These are phyloP conservation scores for Verticillium nubilum DNA, from an alignment of 2,329 filamentous ascomycete species.

Conservation along the genomic window DNA sequence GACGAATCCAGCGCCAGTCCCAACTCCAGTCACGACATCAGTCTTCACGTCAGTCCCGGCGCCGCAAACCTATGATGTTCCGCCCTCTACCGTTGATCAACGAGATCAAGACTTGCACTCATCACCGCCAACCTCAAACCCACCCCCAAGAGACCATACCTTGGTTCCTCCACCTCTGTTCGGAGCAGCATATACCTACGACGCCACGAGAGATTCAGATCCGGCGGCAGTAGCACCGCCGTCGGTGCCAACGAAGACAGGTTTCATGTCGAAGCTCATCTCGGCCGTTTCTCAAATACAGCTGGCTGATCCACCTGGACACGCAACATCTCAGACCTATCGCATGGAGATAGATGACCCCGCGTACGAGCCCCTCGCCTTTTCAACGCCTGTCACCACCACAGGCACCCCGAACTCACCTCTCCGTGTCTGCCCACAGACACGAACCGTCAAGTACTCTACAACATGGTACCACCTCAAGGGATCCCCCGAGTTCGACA, in stretches of 20 bases:
- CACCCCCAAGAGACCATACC: too few relatives aligned
- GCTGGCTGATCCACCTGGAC: not conserved
- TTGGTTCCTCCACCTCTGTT: not conserved
- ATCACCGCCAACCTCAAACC: too few relatives aligned
- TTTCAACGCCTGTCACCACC: not conserved
- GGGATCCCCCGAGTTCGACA: conserved; percentile 21
- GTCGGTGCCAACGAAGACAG: not conserved
- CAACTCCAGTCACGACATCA: too few relatives aligned
- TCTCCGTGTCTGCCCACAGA: conserved; percentile 18
- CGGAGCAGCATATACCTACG: not conserved
- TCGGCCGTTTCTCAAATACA: not conserved
- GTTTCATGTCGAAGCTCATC: not conserved
- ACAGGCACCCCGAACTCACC: not conserved
- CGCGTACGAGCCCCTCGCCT: not conserved
- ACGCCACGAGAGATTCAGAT: not conserved
- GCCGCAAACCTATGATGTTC: too few relatives aligned
- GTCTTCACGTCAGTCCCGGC: too few relatives aligned
- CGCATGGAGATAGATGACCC: not conserved
- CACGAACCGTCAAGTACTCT: conserved; percentile 19
- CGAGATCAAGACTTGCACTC: too few relatives aligned
- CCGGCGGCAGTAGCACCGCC: not conserved
- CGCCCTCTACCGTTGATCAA: too few relatives aligned
- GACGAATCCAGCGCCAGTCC: too few relatives aligned
- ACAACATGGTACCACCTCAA: conserved; percentile 25
- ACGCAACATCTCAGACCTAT: not conserved